Evolutionary conservation across 257 asterid species (phyloP), one percentile per base, ranked within the genome.

Genomic region (Fraxinus pennsylvanica): DNA sequence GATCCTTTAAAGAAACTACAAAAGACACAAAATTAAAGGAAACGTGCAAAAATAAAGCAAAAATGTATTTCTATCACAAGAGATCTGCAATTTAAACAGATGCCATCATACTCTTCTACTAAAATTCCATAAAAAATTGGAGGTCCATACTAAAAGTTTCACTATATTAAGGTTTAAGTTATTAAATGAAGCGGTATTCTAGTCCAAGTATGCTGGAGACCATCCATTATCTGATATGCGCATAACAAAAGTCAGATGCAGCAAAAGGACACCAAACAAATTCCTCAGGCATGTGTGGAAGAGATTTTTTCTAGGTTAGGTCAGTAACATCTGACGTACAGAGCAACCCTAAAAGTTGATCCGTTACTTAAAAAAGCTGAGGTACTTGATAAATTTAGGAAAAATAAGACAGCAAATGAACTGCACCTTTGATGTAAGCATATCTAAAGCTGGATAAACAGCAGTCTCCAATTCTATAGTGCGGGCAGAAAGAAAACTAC

Each of bases 391-490:
- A 17, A 52, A 38, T 54, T 5, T 22, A 61, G 73, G 25, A 68
- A 69, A 71, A 63, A 38, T n/a, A 12, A 41, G 15, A 43, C 19
- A 52, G n/a, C 13, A 45, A 67, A 39, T 74, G 70, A 72, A 13
- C 36, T 12, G 47, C 77, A 89, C 93, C 91, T 87, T 87, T 17
- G 91, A 85, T 32, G 93, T 89, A 33, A 89, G 90, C 87, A 80
- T 77, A 84, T 89, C 93, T 61, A 89, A 74, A 78, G 91, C 91
- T 19, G 91, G 93, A 78, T 89, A 89, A 45, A 86, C 84, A 80
- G 88, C 91, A 74, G 81, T 82, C 81, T 89, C 93, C 84, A 89
- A 50, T 68, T 89, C 93, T 38, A 52, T 76, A 27, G 90, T 84
- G 6, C 89, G 86, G 1, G 91, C 93, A 68, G 88, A 81, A 74